A percentile compares a stretch with the other conserved stretches of the same genome.
Conservation (phyloP, 768 basidiomycete species). For the Pleurotus eryngii region DNA sequence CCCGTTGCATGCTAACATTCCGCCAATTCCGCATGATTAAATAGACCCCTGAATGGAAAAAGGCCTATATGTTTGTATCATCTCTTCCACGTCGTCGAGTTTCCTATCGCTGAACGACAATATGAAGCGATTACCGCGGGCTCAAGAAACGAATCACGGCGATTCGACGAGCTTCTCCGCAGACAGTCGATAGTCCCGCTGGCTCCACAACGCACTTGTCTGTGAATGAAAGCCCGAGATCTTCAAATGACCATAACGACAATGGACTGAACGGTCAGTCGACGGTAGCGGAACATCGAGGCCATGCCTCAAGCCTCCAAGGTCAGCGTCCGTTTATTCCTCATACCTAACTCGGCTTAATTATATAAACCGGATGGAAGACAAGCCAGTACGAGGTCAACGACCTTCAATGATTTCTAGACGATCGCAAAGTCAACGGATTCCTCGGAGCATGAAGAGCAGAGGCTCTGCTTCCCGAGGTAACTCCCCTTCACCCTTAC, state of each 20-base stretch:
- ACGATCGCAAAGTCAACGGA: too few relatives aligned
- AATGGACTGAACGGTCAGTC: not conserved
- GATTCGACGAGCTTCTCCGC: slow-evolving; percentile 39
- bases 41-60: slow-evolving; percentile 75
- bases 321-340: too few relatives aligned
- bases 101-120: not conserved
- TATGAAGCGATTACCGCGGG: slow-evolving; percentile 61
- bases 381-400: not conserved
- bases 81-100: not conserved
- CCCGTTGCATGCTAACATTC: not conserved
- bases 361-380: too few relatives aligned
- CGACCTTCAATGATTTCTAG: not conserved
- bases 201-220: not conserved
- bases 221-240: not conserved
- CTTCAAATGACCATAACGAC: not conserved
- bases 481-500: not conserved
- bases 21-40: not conserved
- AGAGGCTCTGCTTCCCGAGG: not conserved
- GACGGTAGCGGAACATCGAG: not conserved
- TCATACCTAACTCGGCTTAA: too few relatives aligned
- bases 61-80: slow-evolving; percentile 56
- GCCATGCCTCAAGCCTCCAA: too few relatives aligned
- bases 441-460: not conserved
- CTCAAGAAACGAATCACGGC: slow-evolving; percentile 65
- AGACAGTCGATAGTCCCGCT: slow-evolving; percentile 12